Percentiles rank a stretch among this genome's conserved stretches.
Evolutionary conservation across 805 yeast species (phyloP).

Genomic region (Candida insectalens): DNA sequence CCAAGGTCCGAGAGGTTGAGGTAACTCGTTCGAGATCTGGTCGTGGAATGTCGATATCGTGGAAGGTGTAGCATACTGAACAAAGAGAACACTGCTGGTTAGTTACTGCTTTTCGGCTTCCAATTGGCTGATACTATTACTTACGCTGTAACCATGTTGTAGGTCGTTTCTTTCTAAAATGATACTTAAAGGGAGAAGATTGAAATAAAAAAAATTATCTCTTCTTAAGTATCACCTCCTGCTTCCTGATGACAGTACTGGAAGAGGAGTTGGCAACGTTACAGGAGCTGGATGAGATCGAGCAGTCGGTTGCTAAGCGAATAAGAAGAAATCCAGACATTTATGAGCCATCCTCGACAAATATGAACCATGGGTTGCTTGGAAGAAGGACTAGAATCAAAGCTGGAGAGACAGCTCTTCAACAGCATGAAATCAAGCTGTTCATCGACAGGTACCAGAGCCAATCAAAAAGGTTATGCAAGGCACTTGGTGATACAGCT

Average conservation of each 20-base stretch:
- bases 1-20: slow-evolving; percentile 58
- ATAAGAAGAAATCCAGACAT: slow-evolving; percentile 52
- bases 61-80: slow-evolving; percentile 40
- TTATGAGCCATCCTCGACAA: slow-evolving; percentile 22
- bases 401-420: slow-evolving; percentile 41
- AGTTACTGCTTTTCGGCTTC: too few relatives aligned
- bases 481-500: neutral
- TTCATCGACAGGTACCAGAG: slow-evolving; percentile 38
- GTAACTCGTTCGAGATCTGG: slow-evolving; percentile 56
- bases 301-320: slow-evolving; percentile 54
- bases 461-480: slow-evolving; percentile 18
- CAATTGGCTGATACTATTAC: too few relatives aligned
- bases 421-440: slow-evolving; percentile 55
- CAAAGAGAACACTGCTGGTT: slow-evolving; percentile 26
- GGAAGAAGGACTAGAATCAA: slow-evolving; percentile 30
- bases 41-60: slow-evolving; percentile 66
- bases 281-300: slow-evolving; percentile 68
- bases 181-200: neutral
- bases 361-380: slow-evolving; percentile 20
- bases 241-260: too few relatives aligned
- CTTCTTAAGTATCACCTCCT: slow-evolving; percentile 6
- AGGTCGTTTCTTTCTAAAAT: neutral
- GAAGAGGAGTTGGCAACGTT: slow-evolving; percentile 30
- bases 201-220: slow-evolving; percentile 1
- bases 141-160: slow-evolving; percentile 25